Evolutionary conservation across 2,329 filamentous ascomycete species (phyloP), one percentile per base, ranked within the genome.

Genomic region (Fusarium sp.): DNA sequence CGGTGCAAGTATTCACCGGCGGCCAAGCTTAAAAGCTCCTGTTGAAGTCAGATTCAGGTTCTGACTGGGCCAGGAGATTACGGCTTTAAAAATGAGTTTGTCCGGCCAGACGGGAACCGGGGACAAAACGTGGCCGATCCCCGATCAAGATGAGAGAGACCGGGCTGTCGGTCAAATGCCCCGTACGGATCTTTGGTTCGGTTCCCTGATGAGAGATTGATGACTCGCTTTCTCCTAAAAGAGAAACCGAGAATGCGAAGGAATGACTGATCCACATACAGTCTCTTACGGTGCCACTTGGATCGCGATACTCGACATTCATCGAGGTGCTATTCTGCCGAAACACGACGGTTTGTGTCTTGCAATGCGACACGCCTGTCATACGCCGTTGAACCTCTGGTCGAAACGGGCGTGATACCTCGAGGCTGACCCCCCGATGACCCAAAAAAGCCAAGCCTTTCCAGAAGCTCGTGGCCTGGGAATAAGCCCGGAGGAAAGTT

Each of bases 321-420:
- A 71, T 76, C 64, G 74, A 75, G 60, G 60, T 73, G 74, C 65
- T 62, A 75, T 70, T 50, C 54, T 65, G 50, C 64, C 48, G 74
- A 63, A 64, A 68, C 73, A 72, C 59, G 64, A 57, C 62, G 57
- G 59, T 43, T 52, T 67, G 71, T 76, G 66, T 45, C 27, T 66
- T 59, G 56, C 58, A 45, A 70, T 72, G 66, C 48, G 58, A 62
- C 50, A 60, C 52, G 34, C 41, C 32, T 66, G 72, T 73, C 37
- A 45, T 59, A 75, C 72, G 62, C 57, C 50, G 39, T 39, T 66
- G 20, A 66, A 58, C 35, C 43, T 57, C 58, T 52, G 48, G 27
- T 20, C 48, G 48, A 52, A 52, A 52, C 48, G 27, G 32, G 48
- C 48, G 48, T 20, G 48, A 52, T 52, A 52, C 27, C 48, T 52